Base-by-base conservation (phyloP, 805 yeast species). In the Ogataea ramenticola region DNA sequence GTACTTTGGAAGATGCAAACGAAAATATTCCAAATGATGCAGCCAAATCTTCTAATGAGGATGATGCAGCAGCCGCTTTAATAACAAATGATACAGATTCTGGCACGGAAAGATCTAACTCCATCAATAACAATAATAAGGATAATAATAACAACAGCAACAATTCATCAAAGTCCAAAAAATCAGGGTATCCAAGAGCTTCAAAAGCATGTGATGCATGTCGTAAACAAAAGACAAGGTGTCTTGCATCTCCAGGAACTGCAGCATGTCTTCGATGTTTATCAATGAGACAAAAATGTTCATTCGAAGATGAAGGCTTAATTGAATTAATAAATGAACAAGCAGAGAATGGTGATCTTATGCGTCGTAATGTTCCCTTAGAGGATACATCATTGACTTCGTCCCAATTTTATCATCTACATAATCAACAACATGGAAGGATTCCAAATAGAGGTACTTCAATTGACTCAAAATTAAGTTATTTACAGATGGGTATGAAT, bases 241-340 rank as follows among this genome's bases (percentile, higher is more conserved):
- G 89, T 50, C 73, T 80, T 54, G 73, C 80, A 41, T 68, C 78
- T 12, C 67, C 74, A 1, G 68, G 62, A 22, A 65, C 70, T 16
- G 58, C 64, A 9, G 66, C 77, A 2, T 82, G 89, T 61, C 60
- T 80, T 19, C 61, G 87, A 20, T 82, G 89, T 54, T 61, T 67
- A 1, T 76, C 80, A 5, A 60, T 80, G 33, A 73, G 70, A 6
- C 61, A 68, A 27, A 61, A 57, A 20, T 82, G 89, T 52, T 75
- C 81, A 8, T 74, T 80, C 50, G 74, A 65, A 45, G 60, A 50
- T 29, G 63, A 57, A 12, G 32, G 29, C 15, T 6, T 32, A 4
- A 15, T 32, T 4, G 35, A 32, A 32, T 17, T 17, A 16, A 5
- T n/a, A 7, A 9, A 17, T 34, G 37, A 11, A 19, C 12, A 34